Evolutionary conservation across 1,284 basidiomycete genomes (phyloP), one percentile per base, ranked within the genome.

Genomic region (Malassezia cuniculi): DNA sequence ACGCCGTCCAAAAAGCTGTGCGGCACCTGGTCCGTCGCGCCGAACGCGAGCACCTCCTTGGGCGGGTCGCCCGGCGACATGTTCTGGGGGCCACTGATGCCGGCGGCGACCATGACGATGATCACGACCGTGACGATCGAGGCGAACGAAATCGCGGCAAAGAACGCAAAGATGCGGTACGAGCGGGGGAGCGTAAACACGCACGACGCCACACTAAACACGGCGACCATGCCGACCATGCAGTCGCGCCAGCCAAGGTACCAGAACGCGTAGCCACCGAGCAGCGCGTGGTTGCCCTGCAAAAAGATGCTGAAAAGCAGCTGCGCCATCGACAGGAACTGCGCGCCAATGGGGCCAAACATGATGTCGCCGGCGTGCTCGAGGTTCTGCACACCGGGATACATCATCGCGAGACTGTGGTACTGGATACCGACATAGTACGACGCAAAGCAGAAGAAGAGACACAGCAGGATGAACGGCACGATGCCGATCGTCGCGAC

Each of bases 101-200:
- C 55, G 31, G 50, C 49, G 6, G 58, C 48, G 19, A 61, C 57
- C 56, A 61, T 59, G 26, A 52, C 54, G 34, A 57, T 48, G 41
- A 57, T 45, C 25, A 60, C 54, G 11, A 54, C 54, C 15, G 39
- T 38, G 16, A 59, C 36, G 35, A 60, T 60, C n/a, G 55, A 57
- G 18, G 34, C 43, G 47, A 60, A 58, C 6, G 55, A 57, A 17
- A 54, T 55, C n/a, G 34, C 28, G 6, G 56, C 53, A 20, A 41
- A 41, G 33, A 46, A 34, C 5, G 56, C 45, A 31, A 60, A 60
- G 32, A 60, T 44, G 41, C 52, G 52, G 52, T 57, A 57, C 17
- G 49, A 52, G 26, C 57, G 47, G 12, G 57, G 55, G 16, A 60
- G 46, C 16, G 51, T 56, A 36, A 58, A 54, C 25, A 60, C 3